A percentile compares a stretch with the other conserved stretches of the same genome.
phyloP scores from a whole-genome alignment of 2,329 filamentous ascomycete genomes.

The Alternaria viburni region DNA sequence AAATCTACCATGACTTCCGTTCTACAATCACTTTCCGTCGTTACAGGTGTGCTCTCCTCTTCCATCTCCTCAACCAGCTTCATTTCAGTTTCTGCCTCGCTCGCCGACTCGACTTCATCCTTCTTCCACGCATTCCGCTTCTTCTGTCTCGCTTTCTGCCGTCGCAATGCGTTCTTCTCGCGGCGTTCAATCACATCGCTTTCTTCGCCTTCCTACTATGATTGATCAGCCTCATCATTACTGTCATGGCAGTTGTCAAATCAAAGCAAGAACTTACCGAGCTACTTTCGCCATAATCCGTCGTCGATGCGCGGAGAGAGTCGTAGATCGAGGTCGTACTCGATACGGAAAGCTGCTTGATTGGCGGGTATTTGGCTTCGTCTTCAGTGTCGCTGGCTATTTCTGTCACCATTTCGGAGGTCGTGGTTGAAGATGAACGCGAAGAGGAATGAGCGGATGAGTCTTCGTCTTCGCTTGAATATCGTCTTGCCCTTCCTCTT shows the following conservation, averaged over 20 bases:
- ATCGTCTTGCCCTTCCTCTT: not conserved
- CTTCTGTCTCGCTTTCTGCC: not conserved
- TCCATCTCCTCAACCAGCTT: not conserved
- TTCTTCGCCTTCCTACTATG: slow-evolving; percentile 2
- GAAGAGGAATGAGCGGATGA: not conserved
- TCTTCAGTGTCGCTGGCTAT: not conserved
- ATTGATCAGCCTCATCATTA: not conserved
- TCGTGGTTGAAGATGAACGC: not conserved
- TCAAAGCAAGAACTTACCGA: not conserved
- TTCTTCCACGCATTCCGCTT: not conserved
- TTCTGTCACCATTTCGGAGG: not conserved
- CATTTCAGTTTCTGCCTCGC: not conserved
- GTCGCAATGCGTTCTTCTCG: not conserved
- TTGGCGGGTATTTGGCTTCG: not conserved
- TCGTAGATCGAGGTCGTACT: not conserved
- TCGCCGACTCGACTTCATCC: not conserved
- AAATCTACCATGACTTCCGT: not conserved
- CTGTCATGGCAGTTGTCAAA: not conserved
- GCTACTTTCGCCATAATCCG: not conserved
- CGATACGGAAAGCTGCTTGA: not conserved
- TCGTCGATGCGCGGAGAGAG: not conserved
- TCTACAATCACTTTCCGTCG: not conserved
- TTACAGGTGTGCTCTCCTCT: not conserved
- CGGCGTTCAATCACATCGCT: slow-evolving; percentile 3
- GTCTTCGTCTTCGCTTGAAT: not conserved